Base-by-base conservation (phyloP, 345 rosid species). In the Syzygium aqueum region DNA sequence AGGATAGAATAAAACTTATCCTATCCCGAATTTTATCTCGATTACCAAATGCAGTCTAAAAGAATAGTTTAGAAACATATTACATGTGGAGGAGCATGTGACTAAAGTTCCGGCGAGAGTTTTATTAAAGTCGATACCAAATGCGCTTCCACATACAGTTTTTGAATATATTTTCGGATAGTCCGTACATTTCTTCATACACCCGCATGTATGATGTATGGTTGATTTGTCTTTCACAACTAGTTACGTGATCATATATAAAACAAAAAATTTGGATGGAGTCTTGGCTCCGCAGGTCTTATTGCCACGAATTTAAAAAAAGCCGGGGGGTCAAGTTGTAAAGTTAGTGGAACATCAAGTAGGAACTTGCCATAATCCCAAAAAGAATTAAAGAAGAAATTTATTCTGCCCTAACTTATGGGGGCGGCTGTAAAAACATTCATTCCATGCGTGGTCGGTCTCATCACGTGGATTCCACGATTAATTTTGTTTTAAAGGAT, bases 241-340 rank as follows among this genome's bases (percentile, higher is more conserved):
- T n/a, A 30, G 37, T 15, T 16, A 3, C 53, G 53, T 61, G 19
- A n/a, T 61, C 0, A 3, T 8, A n/a, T n/a, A 61, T 6, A 61
- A n/a, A n/a, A 61, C 37, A 13, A n/a, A 61, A 61, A 61, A 0
- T 61, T 13, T n/a, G 33, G 33, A 33, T n/a, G 0, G 0, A 27
- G 37, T 8, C 19, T 14, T 6, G 46, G 13, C 19, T 28, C 73
- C n/a, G 3, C 3, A 0, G 73, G 9, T 37, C 19, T n/a, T 61
- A 61, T 6, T 30, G 37, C 19, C 73, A 61, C 37, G n/a, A n/a
- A 13, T 30, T 13, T 6, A 1, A 3, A 2, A 27, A n/a, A 61
- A 13, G n/a, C 3, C 3, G 7, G 28, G 15, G 15, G 65, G 65
- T 1, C 30, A 5, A 59, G 7, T 12, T 25, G 65, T 3, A 2